Percentiles rank a stretch among this genome's conserved stretches.
phyloP scores from a whole-genome alignment of 108 stramenopile species.

The Seminavis robusta region DNA sequence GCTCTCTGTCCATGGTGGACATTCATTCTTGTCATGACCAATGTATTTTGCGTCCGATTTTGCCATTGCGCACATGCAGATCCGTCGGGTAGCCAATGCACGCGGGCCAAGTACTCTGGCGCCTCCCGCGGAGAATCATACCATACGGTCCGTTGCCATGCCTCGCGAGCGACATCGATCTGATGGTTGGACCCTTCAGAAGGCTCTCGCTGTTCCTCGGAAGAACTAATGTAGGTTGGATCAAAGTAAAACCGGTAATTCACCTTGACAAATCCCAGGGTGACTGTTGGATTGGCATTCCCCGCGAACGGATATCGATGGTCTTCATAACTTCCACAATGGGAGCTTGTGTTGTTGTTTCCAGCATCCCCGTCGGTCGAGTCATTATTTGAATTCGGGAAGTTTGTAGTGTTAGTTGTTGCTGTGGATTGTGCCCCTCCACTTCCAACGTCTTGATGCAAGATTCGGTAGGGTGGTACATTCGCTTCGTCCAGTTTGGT shows the following conservation, averaged over 20 bases:
- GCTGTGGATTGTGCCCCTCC: neutral
- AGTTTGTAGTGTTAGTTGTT: slow-evolving; percentile 15
- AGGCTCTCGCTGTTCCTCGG: too few species aligned
- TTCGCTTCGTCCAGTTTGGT: slow-evolving; percentile 78
- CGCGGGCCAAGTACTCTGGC: slow-evolving; percentile 78
- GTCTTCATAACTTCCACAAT: too few species aligned
- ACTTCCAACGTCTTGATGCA: too few species aligned
- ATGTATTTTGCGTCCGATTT: slow-evolving; percentile 74
- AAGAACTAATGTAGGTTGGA: neutral
- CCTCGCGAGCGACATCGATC: too few species aligned
- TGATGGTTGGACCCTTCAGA: too few species aligned
- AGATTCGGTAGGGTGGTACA: slow-evolving; percentile 83
- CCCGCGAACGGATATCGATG: slow-evolving; percentile 96
- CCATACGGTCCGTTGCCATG: slow-evolving; percentile 42
- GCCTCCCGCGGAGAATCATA: slow-evolving; percentile 53
- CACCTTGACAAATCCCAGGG: slow-evolving; percentile 54
- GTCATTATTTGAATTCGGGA: neutral
- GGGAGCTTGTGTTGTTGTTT: too few species aligned
- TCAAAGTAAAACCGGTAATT: slow-evolving; percentile 25
- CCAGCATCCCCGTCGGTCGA: neutral
- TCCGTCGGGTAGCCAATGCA: slow-evolving; percentile 82
- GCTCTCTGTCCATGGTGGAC: too few species aligned
- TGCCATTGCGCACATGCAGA: slow-evolving; percentile 78
- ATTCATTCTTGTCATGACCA: slow-evolving; percentile 60
- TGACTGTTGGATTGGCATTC: slow-evolving; percentile 73